phyloP scores from a whole-genome alignment of 805 yeast genomes.

The Yarrowia divulgata region DNA sequence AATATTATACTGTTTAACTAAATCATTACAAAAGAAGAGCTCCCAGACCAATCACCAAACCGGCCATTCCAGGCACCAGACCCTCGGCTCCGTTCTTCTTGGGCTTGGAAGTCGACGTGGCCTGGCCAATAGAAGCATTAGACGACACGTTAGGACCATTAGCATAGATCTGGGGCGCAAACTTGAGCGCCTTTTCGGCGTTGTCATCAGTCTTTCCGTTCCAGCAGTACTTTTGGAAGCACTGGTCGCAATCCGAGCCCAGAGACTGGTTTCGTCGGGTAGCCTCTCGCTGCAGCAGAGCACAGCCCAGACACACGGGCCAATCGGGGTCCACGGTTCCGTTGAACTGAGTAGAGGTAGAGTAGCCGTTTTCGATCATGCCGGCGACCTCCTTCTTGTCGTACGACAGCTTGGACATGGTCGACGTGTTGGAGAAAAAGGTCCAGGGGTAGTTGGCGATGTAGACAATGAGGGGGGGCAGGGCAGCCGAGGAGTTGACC shows the following conservation, averaged over 20 bases:
- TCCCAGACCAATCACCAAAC: slow-evolving; percentile 4
- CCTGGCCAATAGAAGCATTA: slow-evolving; percentile 37
- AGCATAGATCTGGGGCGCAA: slow-evolving; percentile 21
- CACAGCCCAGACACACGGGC: slow-evolving; percentile 82
- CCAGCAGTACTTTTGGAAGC: slow-evolving; percentile 83
- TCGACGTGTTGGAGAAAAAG: slow-evolving; percentile 72
- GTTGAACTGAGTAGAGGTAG: slow-evolving; percentile 68
- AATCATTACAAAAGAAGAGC: slow-evolving; percentile 18
- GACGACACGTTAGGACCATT: slow-evolving; percentile 29
- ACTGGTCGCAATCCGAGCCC: slow-evolving; percentile 72
- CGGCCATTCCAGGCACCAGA: slow-evolving; percentile 9
- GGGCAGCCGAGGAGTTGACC: slow-evolving; percentile 44
- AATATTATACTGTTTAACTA: background rate
- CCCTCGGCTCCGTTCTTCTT: slow-evolving; percentile 22
- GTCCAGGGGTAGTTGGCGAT: slow-evolving; percentile 75
- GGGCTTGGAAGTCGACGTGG: slow-evolving; percentile 26
- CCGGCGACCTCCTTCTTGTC: slow-evolving; percentile 61
- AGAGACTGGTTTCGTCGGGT: slow-evolving; percentile 61
- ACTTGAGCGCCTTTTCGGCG: slow-evolving; percentile 16
- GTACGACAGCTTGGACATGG: slow-evolving; percentile 67
- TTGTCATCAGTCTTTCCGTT: slow-evolving; percentile 53
- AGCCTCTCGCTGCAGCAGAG: slow-evolving; percentile 77
- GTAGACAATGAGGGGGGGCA: slow-evolving; percentile 80
- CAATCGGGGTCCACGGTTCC: slow-evolving; percentile 72
- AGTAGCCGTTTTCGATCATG: slow-evolving; percentile 78